A percentile compares a stretch with the other conserved stretches of the same genome.
phyloP scores from a whole-genome alignment of 768 basidiomycete genomes.

The Kwoniella botswanensis region DNA sequence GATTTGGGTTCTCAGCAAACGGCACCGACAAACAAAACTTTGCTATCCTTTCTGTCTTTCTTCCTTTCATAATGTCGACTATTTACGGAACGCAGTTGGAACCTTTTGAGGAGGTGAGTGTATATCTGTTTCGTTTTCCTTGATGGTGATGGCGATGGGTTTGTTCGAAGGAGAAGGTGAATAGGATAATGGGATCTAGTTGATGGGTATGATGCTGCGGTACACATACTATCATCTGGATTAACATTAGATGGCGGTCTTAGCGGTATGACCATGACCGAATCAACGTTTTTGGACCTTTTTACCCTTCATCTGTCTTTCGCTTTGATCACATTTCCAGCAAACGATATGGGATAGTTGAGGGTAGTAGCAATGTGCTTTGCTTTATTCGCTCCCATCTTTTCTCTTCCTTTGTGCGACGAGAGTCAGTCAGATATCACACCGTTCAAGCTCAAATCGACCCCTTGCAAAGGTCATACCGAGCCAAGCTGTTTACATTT shows the following conservation, averaged over 20 bases:
- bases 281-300: background rate
- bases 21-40: background rate
- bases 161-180: background rate
- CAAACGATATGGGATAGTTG: background rate
- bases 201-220: background rate
- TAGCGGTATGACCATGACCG: background rate
- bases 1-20: background rate
- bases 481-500: background rate
- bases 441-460: background rate
- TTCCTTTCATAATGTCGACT: constrained; percentile 31
- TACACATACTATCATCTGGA: background rate
- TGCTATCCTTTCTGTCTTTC: background rate
- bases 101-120: constrained; percentile 52
- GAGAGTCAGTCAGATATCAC: background rate
- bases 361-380: background rate
- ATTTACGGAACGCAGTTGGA: constrained; percentile 38
- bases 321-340: constrained; percentile 4
- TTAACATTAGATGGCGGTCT: background rate
- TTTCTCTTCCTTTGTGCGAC: background rate
- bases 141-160: background rate
- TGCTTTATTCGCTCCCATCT: background rate
- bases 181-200: background rate
- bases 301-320: background rate
- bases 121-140: background rate
- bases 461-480: background rate